Evolutionary conservation across 176 grass and related monocot genomes (phyloP), one percentile per base, ranked within the genome.

Genomic region (Ensete glaucum): DNA sequence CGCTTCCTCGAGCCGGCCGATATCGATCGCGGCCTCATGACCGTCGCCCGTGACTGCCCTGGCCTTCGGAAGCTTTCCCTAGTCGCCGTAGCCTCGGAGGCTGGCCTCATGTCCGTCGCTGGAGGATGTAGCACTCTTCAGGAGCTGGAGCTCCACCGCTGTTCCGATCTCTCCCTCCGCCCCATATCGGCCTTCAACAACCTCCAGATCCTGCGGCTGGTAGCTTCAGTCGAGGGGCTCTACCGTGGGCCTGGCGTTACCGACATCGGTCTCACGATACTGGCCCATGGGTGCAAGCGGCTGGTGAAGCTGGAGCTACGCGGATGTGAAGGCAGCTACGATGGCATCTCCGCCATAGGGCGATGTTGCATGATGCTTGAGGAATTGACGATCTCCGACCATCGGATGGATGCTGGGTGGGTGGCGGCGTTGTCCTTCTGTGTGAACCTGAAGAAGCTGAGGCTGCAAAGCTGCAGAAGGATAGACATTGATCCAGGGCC

Each of bases 251-350:
- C 85, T 0, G 82, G 88, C 1, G 88, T 98, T 65, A 94, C 95
- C 0, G 95, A 98, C 82, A 99, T 99, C 24, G 90, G 95, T 56
- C 88, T 98, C 80, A 98, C 95, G n/a, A 93, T 93, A 66, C 86
- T 98, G 2, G 95, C 95, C n/a, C 90, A 98, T 8, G 90, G 88
- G 11, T 98, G 95, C 80, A 98, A 89, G 69, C 84, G 90, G 22
- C 64, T 98, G 24, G 95, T 98, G 5, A 88, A 93, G 76, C 78
- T 98, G 64, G 88, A 98, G 81, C 88, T 98, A 8, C 64, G 76
- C 12, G 86, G 90, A 9, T 93, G 95, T 24, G 95, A 98, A 64
- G 95, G 95, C 3, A 93, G 90, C 76, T 98, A 91, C 1, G 90
- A 98, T 0, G 95, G 95, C 15, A 84, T 98, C 21, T 85, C 95